Conservation (phyloP, 2,329 filamentous ascomycete species). For the Leptographium wingfieldii region DNA sequence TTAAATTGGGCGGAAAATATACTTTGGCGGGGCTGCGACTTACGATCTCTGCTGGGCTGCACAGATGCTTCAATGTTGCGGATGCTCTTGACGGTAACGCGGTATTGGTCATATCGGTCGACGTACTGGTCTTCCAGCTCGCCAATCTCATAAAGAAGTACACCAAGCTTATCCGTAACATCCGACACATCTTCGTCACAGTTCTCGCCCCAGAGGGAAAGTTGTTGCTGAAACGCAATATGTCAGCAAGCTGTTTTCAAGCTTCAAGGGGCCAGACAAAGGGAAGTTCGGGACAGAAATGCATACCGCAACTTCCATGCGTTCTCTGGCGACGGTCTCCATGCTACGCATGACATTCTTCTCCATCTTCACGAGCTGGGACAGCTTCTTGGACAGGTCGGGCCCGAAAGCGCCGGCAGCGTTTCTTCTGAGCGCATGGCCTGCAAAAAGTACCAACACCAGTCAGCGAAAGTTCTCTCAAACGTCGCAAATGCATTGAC, state of each 20-base stretch:
- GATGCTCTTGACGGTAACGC: constrained; percentile 98
- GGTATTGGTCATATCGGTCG: constrained; percentile 98
- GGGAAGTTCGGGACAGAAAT: background rate
- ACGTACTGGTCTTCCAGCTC: constrained; percentile 98
- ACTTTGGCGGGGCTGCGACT: constrained; percentile 22
- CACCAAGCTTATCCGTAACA: constrained; percentile 96
- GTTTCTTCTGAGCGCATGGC: constrained; percentile 59
- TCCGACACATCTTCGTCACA: constrained; percentile 97
- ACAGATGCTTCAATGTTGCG: constrained; percentile 98
- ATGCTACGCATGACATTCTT: constrained; percentile 99
- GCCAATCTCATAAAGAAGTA: constrained; percentile 95
- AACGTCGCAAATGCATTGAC: background rate
- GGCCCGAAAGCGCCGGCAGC: constrained; percentile 66
- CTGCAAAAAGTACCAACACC: constrained; percentile 19
- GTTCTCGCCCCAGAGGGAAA: constrained; percentile 91
- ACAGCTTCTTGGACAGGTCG: constrained; percentile 94
- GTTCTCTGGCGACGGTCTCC: constrained; percentile 86
- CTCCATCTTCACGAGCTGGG: constrained; percentile 98
- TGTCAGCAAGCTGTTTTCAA: background rate
- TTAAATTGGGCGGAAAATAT: constrained; percentile 3
- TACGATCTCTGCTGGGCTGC: constrained; percentile 93
- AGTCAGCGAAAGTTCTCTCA: background rate
- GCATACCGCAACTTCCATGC: constrained; percentile 95
- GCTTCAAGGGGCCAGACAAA: background rate
- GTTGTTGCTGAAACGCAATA: constrained; percentile 62